phyloP scores from a whole-genome alignment of 495 filamentous ascomycete species.

The Patellaria atrata region DNA sequence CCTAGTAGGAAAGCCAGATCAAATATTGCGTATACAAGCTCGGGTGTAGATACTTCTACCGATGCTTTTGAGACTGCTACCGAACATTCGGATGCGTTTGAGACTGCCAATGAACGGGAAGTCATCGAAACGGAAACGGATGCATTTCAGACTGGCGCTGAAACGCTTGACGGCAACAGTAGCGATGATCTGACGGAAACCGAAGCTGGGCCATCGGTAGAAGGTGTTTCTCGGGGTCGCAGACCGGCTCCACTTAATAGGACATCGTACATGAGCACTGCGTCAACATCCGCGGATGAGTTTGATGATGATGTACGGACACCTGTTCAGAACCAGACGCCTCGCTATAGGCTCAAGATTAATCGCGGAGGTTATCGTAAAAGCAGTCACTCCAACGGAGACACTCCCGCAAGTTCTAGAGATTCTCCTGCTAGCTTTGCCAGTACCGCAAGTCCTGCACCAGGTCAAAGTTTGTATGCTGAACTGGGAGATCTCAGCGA shows the following conservation, averaged over 20 bases:
- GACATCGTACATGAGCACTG: slow-evolving; percentile 69
- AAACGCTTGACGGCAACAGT: slow-evolving; percentile 66
- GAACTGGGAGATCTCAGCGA: slow-evolving; percentile 67
- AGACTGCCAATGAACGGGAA: slow-evolving; percentile 66
- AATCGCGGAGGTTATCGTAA: slow-evolving; percentile 37
- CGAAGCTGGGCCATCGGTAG: slow-evolving; percentile 35
- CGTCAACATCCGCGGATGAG: slow-evolving; percentile 76
- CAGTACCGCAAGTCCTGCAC: slow-evolving; percentile 35
- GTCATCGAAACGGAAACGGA: slow-evolving; percentile 67
- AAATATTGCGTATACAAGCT: slow-evolving; percentile 24
- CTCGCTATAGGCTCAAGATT: slow-evolving; percentile 54
- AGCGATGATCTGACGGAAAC: slow-evolving; percentile 81
- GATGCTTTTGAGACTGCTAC: slow-evolving; percentile 71
- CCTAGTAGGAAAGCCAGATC: slow-evolving; percentile 29
- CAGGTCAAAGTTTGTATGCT: slow-evolving; percentile 72
- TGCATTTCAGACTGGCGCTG: slow-evolving; percentile 80
- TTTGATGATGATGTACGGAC: slow-evolving; percentile 49
- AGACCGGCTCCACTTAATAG: slow-evolving; percentile 36
- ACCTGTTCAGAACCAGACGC: slow-evolving; percentile 44
- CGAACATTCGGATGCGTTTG: slow-evolving; percentile 74
- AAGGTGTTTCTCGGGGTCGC: slow-evolving; percentile 21
- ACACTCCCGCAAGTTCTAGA: slow-evolving; percentile 13
- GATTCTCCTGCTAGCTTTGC: slow-evolving; percentile 46
- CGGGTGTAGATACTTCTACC: slow-evolving; percentile 20
- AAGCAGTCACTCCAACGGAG: slow-evolving; percentile 36